phyloP scores from a whole-genome alignment of 495 filamentous ascomycete species.

The Letharia lupina region DNA sequence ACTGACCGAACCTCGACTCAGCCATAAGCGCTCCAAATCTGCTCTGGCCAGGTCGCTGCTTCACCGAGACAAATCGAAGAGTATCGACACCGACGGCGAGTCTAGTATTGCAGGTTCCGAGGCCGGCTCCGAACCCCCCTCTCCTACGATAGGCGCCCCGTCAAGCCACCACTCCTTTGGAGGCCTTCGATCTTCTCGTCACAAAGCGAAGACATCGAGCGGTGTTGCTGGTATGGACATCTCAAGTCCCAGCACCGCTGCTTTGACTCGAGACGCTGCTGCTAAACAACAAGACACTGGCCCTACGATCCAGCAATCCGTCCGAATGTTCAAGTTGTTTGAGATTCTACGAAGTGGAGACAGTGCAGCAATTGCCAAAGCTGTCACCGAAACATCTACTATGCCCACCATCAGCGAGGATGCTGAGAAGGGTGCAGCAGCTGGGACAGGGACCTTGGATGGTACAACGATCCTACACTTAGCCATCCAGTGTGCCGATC shows the following conservation, averaged over 20 bases:
- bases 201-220: conserved; percentile 20
- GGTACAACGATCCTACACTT: conserved; percentile 86
- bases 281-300: conserved; percentile 31
- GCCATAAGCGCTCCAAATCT: conserved; percentile 49
- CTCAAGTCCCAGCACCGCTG: conserved; percentile 30
- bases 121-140: conserved; percentile 26
- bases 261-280: conserved; percentile 32
- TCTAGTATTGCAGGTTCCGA: conserved; percentile 22
- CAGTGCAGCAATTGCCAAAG: conserved; percentile 79
- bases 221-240: conserved; percentile 18
- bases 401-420: conserved; percentile 35
- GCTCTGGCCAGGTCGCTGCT: conserved; percentile 44
- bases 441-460: conserved; percentile 44
- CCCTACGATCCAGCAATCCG: conserved; percentile 80
- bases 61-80: conserved; percentile 42
- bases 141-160: conserved; percentile 28
- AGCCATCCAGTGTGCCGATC: conserved; percentile 93
- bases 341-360: conserved; percentile 86
- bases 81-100: conserved; percentile 27
- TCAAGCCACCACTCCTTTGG: conserved; percentile 24
- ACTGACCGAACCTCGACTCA: conserved; percentile 20
- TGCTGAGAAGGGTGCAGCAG: conserved; percentile 39
- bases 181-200: conserved; percentile 21
- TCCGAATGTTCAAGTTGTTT: conserved; percentile 86
- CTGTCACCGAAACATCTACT: conserved; percentile 57